These are phyloP conservation scores for Nematocida ironsii DNA, from an alignment of 371 early-diverging fungal genomes.

Conservation along the genomic window DNA sequence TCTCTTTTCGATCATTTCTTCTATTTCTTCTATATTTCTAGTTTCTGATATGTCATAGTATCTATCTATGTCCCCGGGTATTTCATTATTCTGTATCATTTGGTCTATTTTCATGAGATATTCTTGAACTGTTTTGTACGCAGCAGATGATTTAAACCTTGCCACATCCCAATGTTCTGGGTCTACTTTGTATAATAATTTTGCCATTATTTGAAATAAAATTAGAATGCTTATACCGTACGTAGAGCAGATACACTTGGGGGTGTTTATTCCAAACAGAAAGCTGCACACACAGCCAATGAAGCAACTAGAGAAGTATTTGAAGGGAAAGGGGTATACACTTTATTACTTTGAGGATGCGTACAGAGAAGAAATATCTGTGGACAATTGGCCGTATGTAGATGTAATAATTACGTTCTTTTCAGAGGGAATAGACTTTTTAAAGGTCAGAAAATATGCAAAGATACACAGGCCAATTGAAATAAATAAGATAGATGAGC, in stretches of 20 bases:
- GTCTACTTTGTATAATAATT: constrained; percentile 8
- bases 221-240: constrained; percentile 13
- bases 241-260: constrained; percentile 45
- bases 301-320: constrained; percentile 31
- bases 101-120: constrained; percentile 21
- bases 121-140: constrained; percentile 29
- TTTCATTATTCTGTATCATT: constrained; percentile 25
- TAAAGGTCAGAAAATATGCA: constrained; percentile 83
- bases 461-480: constrained; percentile 78
- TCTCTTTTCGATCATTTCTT: neutral
- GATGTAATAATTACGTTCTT: constrained; percentile 93
- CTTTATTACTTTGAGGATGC: constrained; percentile 35
- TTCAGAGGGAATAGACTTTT: constrained; percentile 84
- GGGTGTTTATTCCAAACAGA: constrained; percentile 45
- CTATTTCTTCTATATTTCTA: neutral
- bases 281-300: constrained; percentile 42
- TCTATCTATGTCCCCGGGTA: constrained; percentile 26
- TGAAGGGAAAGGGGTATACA: constrained; percentile 40
- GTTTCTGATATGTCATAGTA: constrained; percentile 14
- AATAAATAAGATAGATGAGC: constrained; percentile 83
- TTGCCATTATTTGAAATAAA: constrained; percentile 33
- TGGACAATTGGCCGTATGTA: constrained; percentile 83
- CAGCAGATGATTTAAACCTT: constrained; percentile 35
- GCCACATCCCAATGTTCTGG: constrained; percentile 40
- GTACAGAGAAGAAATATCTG: constrained; percentile 26